Conservation (phyloP, 306 rosid genomes). For the Canavalia ensiformis region DNA sequence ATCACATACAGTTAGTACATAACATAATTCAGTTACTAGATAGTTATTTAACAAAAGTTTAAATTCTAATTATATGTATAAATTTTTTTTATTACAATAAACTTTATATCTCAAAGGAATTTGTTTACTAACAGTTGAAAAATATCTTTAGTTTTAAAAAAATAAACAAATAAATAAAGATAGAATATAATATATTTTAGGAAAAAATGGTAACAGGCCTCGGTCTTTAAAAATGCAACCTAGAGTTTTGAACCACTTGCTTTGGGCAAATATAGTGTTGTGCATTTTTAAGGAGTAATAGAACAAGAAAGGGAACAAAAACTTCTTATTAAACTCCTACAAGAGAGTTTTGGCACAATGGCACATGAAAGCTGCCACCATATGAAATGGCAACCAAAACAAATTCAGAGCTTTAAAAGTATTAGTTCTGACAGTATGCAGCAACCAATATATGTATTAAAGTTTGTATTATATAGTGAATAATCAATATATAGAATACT, state of each 20-base stretch:
- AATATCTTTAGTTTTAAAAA: too few species aligned
- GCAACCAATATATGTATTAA: conserved; percentile 7
- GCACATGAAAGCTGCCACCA: conserved; percentile 40
- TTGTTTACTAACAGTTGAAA: too few species aligned
- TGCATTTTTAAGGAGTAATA: neutral
- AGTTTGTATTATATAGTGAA: conserved; percentile 27
- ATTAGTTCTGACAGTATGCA: conserved; percentile 34
- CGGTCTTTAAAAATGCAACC: conserved; percentile 12
- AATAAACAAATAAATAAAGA: too few species aligned
- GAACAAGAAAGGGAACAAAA: conserved; percentile 16
- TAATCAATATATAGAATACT: conserved; percentile 9
- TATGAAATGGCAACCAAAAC: conserved; percentile 35
- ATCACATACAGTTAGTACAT: too few species aligned
- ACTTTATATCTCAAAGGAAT: too few species aligned
- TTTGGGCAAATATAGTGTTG: neutral
- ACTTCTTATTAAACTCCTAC: conserved; percentile 5
- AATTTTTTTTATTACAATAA: too few species aligned
- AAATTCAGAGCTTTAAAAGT: conserved; percentile 44
- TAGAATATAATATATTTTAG: neutral
- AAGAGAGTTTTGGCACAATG: conserved; percentile 12
- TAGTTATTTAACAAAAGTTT: too few species aligned
- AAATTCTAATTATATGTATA: neutral
- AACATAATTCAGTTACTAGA: too few species aligned
- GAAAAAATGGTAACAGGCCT: conserved; percentile 13
- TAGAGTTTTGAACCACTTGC: neutral